Evolutionary conservation across 352 stramenopile species (phyloP), one percentile per base, ranked within the genome.

Genomic region (Discostella stelligera): DNA sequence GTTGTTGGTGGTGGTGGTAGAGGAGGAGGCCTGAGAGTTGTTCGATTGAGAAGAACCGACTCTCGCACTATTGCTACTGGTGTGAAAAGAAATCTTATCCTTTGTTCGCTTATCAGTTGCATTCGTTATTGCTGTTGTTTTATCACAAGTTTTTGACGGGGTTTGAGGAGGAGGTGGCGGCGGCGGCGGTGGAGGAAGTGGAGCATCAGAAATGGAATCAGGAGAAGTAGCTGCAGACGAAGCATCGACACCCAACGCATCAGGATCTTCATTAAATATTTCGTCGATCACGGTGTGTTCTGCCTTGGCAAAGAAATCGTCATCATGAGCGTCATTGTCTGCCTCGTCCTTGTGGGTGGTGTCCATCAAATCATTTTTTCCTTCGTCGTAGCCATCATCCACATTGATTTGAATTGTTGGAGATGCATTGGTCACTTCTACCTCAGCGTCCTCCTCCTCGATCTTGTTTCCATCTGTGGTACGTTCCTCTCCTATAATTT

Each of bases 271-370:
- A 23, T 46, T 67, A 3, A 80, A 62, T 23, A 81, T 76, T 41
- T 81, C 73, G 64, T 76, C 66, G 13, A 81, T 20, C 18, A 76
- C 60, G 21, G 52, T 65, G 21, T 76, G 49, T n/a, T 81, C 73
- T 5, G 73, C 73, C 37, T 72, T 62, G 52, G 60, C 60, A 20
- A 81, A 69, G 46, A 76, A 81, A 56, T 64, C 66, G 66, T 74
- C 58, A 46, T 66, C 39, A 13, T 50, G 18, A n/a, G 25, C 16
- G 44, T 49, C 46, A 44, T 46, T 16, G 6, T 23, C 4, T 7
- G 37, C 14, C 18, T 18, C 18, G 41, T 53, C 39, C 3, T 53
- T 58, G 30, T 27, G 30, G 23, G 25, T 56, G 18, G 25, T 16
- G 11, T 41, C n/a, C 37, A 27, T 21, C 10, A 2, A 32, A 44